Base-by-base conservation (phyloP, 169 alveolate species). In the Plasmodium vivax region DNA sequence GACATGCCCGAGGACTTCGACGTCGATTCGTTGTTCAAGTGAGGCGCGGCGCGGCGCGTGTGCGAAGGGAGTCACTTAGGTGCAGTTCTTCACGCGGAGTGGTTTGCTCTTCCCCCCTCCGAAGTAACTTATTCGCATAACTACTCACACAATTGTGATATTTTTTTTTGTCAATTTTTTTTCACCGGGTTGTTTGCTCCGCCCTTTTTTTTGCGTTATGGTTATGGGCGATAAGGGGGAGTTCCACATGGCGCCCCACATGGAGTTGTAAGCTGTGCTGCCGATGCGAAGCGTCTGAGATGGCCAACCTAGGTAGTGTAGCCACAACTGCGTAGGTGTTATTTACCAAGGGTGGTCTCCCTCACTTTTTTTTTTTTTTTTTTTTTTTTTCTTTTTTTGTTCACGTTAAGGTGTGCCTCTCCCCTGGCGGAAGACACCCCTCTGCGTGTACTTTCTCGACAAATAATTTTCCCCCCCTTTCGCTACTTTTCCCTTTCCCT, bases 1-100 rank as follows among this genome's bases (percentile, higher is more conserved):
- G 91, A 90, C 23, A 90, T 90, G 45, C 75, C 94, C 38, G 43
- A 19, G 8, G 94, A 90, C 34, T 90, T 90, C 72, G 94, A 90
- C 56, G 54, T 90, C 12, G 85, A 90, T 23, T 90, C 94, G 51
- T 43, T 90, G 36, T 90, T 16, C 38, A 47, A 88, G 82, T 77
- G 51, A 68, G 38, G n/a, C 6, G 38, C 38, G 36, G 9, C 14
- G 38, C 75, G 36, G 12, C 10, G 1, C 32, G 32, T 23, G 36
- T 62, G 10, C 19, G 58, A 47, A 47, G 58, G 1, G 23, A 51
- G 27, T 3, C 62, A 51, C 62, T 2, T 51, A 6, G 62, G 62
- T 14, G 27, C 62, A 12, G 2, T 19, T 47, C 58, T 47, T 47
- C 19, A 47, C 19, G 58, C 6, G 58, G 7, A 2, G 58, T 47